Percentiles rank a stretch among this genome's conserved stretches.
Conservation (phyloP, 140 eudicot genomes). For the Bidens hawaiensis region DNA sequence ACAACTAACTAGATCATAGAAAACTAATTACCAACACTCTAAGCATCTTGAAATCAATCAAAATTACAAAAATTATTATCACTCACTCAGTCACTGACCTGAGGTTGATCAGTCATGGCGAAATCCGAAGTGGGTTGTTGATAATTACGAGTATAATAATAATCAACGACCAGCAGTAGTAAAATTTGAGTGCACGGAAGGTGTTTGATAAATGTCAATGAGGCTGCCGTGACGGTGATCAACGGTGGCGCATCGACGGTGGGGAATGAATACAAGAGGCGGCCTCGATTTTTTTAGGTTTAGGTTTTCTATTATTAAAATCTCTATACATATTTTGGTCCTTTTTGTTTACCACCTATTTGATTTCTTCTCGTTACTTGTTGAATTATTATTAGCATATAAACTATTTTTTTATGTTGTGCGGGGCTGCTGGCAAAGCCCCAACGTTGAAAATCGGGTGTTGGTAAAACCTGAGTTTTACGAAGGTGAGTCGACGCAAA, state of each 20-base stretch:
- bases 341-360: no score
- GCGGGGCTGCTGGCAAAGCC: no score
- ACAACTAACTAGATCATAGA: conserved; percentile 1
- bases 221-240: no score
- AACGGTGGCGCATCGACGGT: conserved; percentile 33
- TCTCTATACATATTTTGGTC: background rate
- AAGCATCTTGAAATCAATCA: background rate
- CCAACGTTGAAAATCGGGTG: no score
- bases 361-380: no score
- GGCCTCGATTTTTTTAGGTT: conserved; percentile 32
- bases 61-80: background rate
- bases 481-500: no score
- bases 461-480: no score
- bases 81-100: no score
- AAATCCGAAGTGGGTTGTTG: background rate
- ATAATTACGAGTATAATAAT: background rate
- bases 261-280: conserved; percentile 24
- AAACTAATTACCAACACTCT: background rate
- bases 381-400: no score
- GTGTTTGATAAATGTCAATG: conserved; percentile 15
- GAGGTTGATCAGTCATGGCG: conserved; percentile 37
- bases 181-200: conserved; percentile 15
- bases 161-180: no score
- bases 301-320: conserved; percentile 19
- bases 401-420: no score